These are phyloP conservation scores for Favolaschia claudopus DNA, from an alignment of 768 basidiomycete genomes.

Conservation along the genomic window DNA sequence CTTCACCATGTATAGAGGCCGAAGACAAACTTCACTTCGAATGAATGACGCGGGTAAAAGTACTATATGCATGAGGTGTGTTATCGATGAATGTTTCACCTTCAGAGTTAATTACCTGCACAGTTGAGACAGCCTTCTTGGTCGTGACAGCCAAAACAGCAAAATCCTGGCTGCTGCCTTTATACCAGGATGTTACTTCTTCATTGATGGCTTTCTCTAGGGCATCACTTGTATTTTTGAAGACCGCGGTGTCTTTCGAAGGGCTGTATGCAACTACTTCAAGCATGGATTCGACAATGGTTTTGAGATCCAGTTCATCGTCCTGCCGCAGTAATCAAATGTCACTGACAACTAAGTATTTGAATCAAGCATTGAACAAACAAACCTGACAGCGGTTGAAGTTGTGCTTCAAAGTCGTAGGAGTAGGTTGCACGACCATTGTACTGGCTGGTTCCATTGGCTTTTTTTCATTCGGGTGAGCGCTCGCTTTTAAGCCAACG, in stretches of 20 bases:
- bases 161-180: background rate
- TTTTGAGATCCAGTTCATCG: no score
- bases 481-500: no score
- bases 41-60: constrained; percentile 24
- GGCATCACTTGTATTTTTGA: background rate
- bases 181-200: constrained; percentile 2
- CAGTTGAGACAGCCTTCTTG: background rate
- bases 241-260: background rate
- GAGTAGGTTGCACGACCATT: no score
- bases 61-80: no score
- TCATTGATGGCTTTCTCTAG: background rate
- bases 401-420: no score
- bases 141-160: background rate
- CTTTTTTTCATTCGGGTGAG: no score
- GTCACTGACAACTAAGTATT: no score
- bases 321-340: no score
- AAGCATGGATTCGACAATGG: constrained; percentile 1
- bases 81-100: no score
- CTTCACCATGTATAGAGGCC: constrained; percentile 31
- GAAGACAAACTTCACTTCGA: constrained; percentile 26
- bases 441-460: no score
- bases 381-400: no score
- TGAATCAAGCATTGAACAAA: no score
- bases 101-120: background rate
- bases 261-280: background rate